Evolutionary conservation across 2,329 filamentous ascomycete species (phyloP).

Genomic region (Hymenoscyphus albidus): DNA sequence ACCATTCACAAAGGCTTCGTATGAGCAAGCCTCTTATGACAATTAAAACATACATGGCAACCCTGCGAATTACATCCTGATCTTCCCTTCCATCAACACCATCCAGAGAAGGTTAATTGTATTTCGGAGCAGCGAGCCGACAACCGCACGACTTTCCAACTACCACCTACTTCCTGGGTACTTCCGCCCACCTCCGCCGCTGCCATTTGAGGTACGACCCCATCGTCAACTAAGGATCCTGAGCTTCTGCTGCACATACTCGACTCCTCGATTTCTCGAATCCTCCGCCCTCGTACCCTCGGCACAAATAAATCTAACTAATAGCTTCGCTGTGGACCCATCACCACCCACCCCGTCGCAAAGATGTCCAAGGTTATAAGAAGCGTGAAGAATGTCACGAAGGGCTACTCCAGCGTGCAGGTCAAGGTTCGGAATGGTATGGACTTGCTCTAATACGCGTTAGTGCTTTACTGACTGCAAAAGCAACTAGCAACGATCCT

Average conservation of each 20-base stretch:
- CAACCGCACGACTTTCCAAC: slow-evolving; percentile 4
- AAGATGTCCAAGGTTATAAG: slow-evolving; percentile 95
- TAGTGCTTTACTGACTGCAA: slow-evolving; percentile 31
- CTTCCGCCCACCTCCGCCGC: slow-evolving; percentile 6
- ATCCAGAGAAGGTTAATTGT: not conserved
- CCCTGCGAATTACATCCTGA: not conserved
- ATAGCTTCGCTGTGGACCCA: not conserved
- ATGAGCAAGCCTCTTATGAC: slow-evolving; percentile 10
- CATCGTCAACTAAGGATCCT: not conserved
- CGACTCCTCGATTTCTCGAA: not conserved
- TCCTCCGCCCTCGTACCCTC: not conserved
- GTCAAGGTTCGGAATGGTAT: slow-evolving; percentile 97
- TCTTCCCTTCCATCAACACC: slow-evolving; percentile 2
- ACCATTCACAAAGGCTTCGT: not conserved
- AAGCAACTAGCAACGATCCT: slow-evolving; percentile 97
- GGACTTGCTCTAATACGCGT: slow-evolving; percentile 32
- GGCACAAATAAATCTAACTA: slow-evolving; percentile 3
- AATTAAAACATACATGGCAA: slow-evolving; percentile 10
- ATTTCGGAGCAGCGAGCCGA: slow-evolving; percentile 6
- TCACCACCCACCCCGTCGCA: slow-evolving; percentile 19
- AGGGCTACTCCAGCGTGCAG: slow-evolving; percentile 94
- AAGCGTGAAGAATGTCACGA: slow-evolving; percentile 98
- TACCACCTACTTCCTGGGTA: not conserved
- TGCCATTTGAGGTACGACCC: slow-evolving; percentile 1
- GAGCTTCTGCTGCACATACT: not conserved